Evolutionary conservation across 129 eudicot species (phyloP).

Genomic region (Dittrichia graveolens): DNA sequence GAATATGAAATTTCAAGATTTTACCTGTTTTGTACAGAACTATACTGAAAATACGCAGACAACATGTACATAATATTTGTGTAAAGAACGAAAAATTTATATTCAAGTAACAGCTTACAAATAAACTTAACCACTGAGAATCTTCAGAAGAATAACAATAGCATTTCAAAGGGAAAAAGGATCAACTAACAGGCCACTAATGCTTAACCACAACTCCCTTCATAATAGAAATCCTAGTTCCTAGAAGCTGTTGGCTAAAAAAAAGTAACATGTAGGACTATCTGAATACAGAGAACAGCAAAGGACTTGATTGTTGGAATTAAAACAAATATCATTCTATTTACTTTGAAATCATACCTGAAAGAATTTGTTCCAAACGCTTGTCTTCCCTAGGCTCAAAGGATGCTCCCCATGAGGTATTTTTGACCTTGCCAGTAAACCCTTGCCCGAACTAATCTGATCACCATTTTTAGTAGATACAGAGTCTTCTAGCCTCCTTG

Average conservation of each 20-base stretch:
- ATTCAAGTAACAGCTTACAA: neutral
- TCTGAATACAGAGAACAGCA: neutral
- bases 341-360: slow-evolving; percentile 58
- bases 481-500: slow-evolving; percentile 73
- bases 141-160: neutral
- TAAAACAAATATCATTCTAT: slow-evolving; percentile 14
- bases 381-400: slow-evolving; percentile 82
- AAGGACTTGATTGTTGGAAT: neutral
- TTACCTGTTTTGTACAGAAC: neutral
- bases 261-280: neutral
- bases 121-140: neutral
- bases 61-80: slow-evolving; percentile 1
- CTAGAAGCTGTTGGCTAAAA: neutral
- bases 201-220: too few relatives aligned
- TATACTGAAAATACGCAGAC: neutral
- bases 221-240: neutral
- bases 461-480: slow-evolving; percentile 48
- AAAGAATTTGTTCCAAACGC: slow-evolving; percentile 94
- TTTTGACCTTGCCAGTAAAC: slow-evolving; percentile 74
- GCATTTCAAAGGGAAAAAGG: slow-evolving; percentile 5
- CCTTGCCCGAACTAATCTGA: slow-evolving; percentile 43
- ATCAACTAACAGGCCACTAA: neutral
- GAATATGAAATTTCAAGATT: slow-evolving; percentile 3
- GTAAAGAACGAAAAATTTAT: slow-evolving; percentile 4
- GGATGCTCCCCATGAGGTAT: slow-evolving; percentile 89